Evolutionary conservation across 345 rosid genomes (phyloP).

Genomic region (Arabidopsis thaliana): TAIR10.1 NC_003070.9:19481001-19481500

Average conservation of each 20-base stretch:
- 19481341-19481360: conserved; percentile 65
- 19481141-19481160: conserved; percentile 29
- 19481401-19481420: conserved; percentile 55
- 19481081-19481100: conserved; percentile 39
- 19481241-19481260: conserved; percentile 43
- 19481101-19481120: conserved; percentile 33
- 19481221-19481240: conserved; percentile 46
- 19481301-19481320: background rate
- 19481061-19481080: conserved; percentile 42
- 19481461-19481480: conserved; percentile 82
- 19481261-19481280: background rate
- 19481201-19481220: conserved; percentile 29
- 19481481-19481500: conserved; percentile 11
- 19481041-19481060: too few relatives aligned
- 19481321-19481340: conserved; percentile 7
- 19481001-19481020: conserved; percentile 26
- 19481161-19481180: background rate
- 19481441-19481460: conserved; percentile 63
- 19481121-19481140: conserved; percentile 36
- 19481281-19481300: background rate
- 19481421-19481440: conserved; percentile 76
- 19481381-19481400: conserved; percentile 64
- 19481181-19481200: conserved; percentile 2
- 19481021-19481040: background rate
- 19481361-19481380: conserved; percentile 63